Evolutionary conservation across 2,329 filamentous ascomycete genomes (phyloP), one percentile per base, ranked within the genome.

Genomic region (Bertia moriformis): DNA sequence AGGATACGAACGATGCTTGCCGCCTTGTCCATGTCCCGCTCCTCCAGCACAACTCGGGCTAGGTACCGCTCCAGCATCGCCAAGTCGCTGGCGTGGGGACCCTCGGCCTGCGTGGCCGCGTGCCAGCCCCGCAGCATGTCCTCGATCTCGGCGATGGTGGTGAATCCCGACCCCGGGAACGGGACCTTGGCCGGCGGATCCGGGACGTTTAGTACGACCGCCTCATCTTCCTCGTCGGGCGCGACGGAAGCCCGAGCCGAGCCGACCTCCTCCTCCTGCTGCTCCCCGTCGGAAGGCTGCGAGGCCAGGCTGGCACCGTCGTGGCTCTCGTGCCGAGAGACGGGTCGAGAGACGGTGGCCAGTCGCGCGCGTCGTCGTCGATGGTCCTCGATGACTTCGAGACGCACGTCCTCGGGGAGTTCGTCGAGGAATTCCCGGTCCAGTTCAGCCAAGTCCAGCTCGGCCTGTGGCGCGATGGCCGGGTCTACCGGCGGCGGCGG

Each of bases 41-140:
- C 91, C 41, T 89, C 78, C 1, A 61, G 43, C 0, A 94, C 69
- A 0, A 96, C 84, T 18, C 69, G 70, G 4, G 55, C 63, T 19
- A 96, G 56, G 55, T 93, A 96, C 49, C 65, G 71, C 40, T 69
- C 73, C 43, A 96, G 65, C 27, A 88, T 77, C 30, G 68, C 69
- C 0, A 89, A 78, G 56, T 98, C 91, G 41, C 83, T 76, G 0
- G 60, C 59, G 56, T 91, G 87, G 1, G 91, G 91, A 0, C 83
- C 86, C 3, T 88, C 80, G 4, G 66, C 65, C 24, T 57, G 62
- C 43, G 89, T 93, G 43, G 80, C 76, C 2, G 61, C 53, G 45
- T 86, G 71, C 91, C 91, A 98, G 3, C 73, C 73, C 40, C 66
- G 71, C 13, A 95, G 62, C 51, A 86, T 85, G 27, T 74, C 67